Conservation (phyloP, 1,139 yeast genomes). For the Nakaseomyces bracarensis region DNA sequence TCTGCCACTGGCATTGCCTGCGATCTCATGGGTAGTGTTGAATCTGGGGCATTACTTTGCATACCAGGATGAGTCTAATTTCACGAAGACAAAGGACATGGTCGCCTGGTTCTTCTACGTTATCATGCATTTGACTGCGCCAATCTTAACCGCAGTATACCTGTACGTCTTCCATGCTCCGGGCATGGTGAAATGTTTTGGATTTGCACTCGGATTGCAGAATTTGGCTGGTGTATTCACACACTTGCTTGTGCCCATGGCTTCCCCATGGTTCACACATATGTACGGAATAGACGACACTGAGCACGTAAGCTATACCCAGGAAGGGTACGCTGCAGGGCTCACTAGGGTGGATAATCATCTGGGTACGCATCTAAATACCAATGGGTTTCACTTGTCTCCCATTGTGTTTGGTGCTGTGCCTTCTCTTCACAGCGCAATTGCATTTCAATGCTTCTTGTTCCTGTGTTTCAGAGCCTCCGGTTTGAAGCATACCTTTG, state of each 20-base stretch:
- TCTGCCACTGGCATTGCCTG: conserved; percentile 23
- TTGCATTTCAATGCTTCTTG: conserved; percentile 48
- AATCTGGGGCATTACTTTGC: conserved; percentile 38
- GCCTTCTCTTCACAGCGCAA: conserved; percentile 59
- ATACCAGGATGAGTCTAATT: conserved; percentile 26
- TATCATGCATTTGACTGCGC: conserved; percentile 49
- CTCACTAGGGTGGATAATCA: conserved; percentile 55
- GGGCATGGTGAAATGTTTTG: conserved; percentile 47
- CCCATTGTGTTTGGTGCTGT: conserved; percentile 68
- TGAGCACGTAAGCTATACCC: conserved; percentile 44
- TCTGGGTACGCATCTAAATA: conserved; percentile 52
- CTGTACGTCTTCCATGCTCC: conserved; percentile 61
- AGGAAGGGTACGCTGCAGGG: conserved; percentile 66
- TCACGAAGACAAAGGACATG: conserved; percentile 41
- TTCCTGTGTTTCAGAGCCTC: conserved; percentile 33
- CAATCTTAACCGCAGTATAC: conserved; percentile 55
- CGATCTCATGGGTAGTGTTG: conserved; percentile 19
- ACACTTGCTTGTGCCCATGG: conserved; percentile 54
- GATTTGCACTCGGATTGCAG: conserved; percentile 48
- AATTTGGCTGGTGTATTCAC: conserved; percentile 53
- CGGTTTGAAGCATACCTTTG: conserved; percentile 24
- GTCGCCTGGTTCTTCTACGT: conserved; percentile 57
- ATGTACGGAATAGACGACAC: conserved; percentile 46
- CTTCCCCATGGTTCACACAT: conserved; percentile 67
- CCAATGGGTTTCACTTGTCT: conserved; percentile 55